Evolutionary conservation across 2,329 filamentous ascomycete genomes (phyloP).

Genomic region (Alternaria ventricosa): DNA sequence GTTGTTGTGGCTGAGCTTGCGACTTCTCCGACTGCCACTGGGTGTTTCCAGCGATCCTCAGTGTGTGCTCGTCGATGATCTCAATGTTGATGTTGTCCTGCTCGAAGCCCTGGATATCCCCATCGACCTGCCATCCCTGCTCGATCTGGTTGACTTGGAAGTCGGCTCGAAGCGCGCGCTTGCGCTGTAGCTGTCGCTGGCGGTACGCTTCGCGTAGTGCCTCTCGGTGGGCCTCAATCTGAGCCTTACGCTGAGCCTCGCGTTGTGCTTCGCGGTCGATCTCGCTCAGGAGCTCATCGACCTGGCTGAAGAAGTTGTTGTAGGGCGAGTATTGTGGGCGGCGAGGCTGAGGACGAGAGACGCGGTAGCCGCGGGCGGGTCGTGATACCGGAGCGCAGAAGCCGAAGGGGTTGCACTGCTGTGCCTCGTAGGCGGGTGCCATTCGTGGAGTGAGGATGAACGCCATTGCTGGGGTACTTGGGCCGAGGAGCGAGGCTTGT

Average conservation of each 20-base stretch:
- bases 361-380: constrained; percentile 27
- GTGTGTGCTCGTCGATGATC: constrained; percentile 41
- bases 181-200: constrained; percentile 34
- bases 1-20: constrained; percentile 14
- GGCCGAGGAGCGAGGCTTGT: constrained; percentile 1
- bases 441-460: constrained; percentile 44
- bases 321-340: constrained; percentile 36
- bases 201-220: constrained; percentile 29
- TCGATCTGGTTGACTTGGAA: constrained; percentile 40
- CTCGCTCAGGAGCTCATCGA: constrained; percentile 42
- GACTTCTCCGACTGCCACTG: constrained; percentile 26
- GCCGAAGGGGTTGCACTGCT: constrained; percentile 38
- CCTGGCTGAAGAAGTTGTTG: constrained; percentile 40
- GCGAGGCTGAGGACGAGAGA: constrained; percentile 20
- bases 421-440: constrained; percentile 37
- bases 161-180: constrained; percentile 36
- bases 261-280: constrained; percentile 35
- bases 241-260: constrained; percentile 27
- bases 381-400: constrained; percentile 31
- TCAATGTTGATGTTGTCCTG: constrained; percentile 47
- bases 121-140: constrained; percentile 42
- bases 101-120: constrained; percentile 41
- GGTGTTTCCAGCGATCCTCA: constrained; percentile 43
- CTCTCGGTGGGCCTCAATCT: constrained; percentile 38
- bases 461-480: constrained; percentile 34